Evolutionary conservation across 306 rosid species (phyloP), one percentile per base, ranked within the genome.

Genomic region (Dalbergia cochinchinensis): DNA sequence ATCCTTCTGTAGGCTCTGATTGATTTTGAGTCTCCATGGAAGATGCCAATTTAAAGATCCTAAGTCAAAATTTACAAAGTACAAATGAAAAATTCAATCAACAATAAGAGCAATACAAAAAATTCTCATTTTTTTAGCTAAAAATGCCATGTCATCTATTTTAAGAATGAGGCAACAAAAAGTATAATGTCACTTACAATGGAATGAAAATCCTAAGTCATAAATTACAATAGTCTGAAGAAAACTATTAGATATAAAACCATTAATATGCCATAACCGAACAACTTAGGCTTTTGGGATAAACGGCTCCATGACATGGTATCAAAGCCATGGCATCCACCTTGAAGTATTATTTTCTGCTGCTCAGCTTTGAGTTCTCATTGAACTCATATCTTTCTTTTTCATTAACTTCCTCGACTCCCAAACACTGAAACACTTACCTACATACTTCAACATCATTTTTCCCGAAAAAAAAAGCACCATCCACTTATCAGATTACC

Each of bases 1-100:
- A 80, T 60, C 66, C 84, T 62, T 65, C 79, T 55, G 41, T 67
- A 59, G 59, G 71, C 80, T 80, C 90, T 50, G 65, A 50, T 69
- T 79, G 88, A 82, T 78, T 78, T 22, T 74, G 83, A 60, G 74
- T 76, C 67, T 84, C 93, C 88, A 87, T 86, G 71, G 35, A 19
- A 34, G 65, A 73, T 64, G 31, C 48, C 31, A 62, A 37, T 68
- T 65, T 44, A 57, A 63, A 80, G 45, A 83, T 33, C 78, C 77
- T 72, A 83, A 59, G 42, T 70, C 62, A 76, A 76, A 70, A 80
- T 65, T 70, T 69, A 77, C 20, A 58, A 57, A 19, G 42, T 11
- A 58, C 41, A 19, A 5, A 69, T 39, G 3, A 19, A 37, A 76
- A 77, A 20, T 73, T 9, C 61, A 75, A 19, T 54, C 37, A 81